Percentiles rank a stretch among this genome's conserved stretches.
These are phyloP conservation scores for Zygosaccharomyces sapae DNA, from an alignment of 1,139 yeast genomes.

Conservation along the genomic window DNA sequence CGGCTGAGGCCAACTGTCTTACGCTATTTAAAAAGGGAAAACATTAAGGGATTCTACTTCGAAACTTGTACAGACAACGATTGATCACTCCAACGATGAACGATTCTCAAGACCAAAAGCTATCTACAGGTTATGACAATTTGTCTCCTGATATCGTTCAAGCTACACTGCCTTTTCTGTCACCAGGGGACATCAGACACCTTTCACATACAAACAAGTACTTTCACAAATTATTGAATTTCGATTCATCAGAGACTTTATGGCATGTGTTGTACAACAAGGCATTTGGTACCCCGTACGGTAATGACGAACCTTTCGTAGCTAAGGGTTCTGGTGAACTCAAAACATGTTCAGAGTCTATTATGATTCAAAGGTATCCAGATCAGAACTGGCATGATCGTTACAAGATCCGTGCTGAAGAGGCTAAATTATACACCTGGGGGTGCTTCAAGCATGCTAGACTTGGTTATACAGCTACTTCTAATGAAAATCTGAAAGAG, in stretches of 20 bases:
- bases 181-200: conserved; percentile 45
- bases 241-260: conserved; percentile 40
- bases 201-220: conserved; percentile 44
- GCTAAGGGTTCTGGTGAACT: conserved; percentile 20
- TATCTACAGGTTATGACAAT: conserved; percentile 6
- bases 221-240: conserved; percentile 34
- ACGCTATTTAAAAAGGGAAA: neutral
- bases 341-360: conserved; percentile 32
- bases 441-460: conserved; percentile 53
- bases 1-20: conserved; percentile 1
- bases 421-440: conserved; percentile 58
- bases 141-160: conserved; percentile 35
- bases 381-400: conserved; percentile 49
- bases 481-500: conserved; percentile 34
- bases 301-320: conserved; percentile 42
- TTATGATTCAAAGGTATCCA: conserved; percentile 30
- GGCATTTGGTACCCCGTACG: conserved; percentile 43
- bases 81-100: neutral
- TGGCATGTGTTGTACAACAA: conserved; percentile 48
- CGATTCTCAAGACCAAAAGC: neutral
- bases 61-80: neutral
- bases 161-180: conserved; percentile 35
- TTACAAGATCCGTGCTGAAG: conserved; percentile 43
- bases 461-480: conserved; percentile 47
- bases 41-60: neutral